Base-by-base conservation (phyloP, 2,329 filamentous ascomycete species). In the Pestalotiopsis sp. region DNA sequence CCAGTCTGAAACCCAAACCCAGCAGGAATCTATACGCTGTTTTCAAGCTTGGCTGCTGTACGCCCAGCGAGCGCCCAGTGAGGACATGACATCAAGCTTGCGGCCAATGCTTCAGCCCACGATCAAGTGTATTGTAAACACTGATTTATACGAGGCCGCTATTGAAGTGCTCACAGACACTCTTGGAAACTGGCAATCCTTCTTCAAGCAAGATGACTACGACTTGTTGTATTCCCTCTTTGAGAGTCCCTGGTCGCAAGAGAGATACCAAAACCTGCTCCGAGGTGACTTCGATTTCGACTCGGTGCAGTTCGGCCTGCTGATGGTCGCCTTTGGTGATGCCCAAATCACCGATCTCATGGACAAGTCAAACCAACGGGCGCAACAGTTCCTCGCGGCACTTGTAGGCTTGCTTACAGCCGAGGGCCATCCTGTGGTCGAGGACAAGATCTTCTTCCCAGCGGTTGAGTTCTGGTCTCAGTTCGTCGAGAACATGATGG, bases 391-490 rank as follows among this genome's bases (percentile, higher is more conserved):
- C 64, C 79, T 93, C 14, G 80, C 82, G 2, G 86, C 84, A 41
- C 82, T 93, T n/a, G 89, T 87, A 69, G 88, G 89, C 4, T 84
- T 96, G 4, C 83, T 95, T 27, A 86, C 86, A 23, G 87, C 90
- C 13, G 83, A 89, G 13, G 92, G 93, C 1, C 87, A 89, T 73
- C 88, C 92, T 1, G 90, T 91, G 1, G 87, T 87, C 4, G 92
- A 95, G 67, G 92, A 96, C 74, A 90, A 89, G 71, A 89, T 94
- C 12, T 94, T 93, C 67, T 87, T 92, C 0, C 88, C 90, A 1
- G 89, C 91, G 1, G 85, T 95, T 14, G 93, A 96, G 74, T 95
- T 96, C 77, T 96, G 93, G 93, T 91, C 89, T 20, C 90, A 89
- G 1, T 94, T 91, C 76, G 88, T 93, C 5, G 93, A 94, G 79